These are phyloP conservation scores for Monosporozyma yasuniensis DNA, from an alignment of 805 yeast genomes.

Conservation along the genomic window DNA sequence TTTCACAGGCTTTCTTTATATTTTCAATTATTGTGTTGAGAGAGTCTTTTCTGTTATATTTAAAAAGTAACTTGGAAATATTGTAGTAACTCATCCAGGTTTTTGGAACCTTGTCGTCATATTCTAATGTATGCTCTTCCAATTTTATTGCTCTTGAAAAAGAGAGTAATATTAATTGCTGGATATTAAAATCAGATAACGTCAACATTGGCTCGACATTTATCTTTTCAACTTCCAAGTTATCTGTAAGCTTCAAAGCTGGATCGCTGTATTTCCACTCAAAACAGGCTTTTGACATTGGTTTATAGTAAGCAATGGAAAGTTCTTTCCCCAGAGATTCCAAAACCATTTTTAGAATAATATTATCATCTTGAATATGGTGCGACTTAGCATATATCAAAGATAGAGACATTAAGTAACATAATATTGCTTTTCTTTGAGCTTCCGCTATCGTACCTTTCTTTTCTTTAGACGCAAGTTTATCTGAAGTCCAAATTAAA, in stretches of 20 bases:
- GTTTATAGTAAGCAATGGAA: conserved; percentile 48
- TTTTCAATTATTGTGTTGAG: conserved; percentile 14
- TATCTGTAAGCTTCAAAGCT: conserved; percentile 12
- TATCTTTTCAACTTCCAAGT: conserved; percentile 12
- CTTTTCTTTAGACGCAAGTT: conserved; percentile 53
- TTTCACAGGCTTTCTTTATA: conserved; percentile 36
- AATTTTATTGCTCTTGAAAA: conserved; percentile 13
- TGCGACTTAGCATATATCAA: conserved; percentile 3
- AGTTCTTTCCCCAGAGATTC: conserved; percentile 21
- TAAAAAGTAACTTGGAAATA: conserved; percentile 48
- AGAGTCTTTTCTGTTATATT: conserved; percentile 31
- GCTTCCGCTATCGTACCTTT: conserved; percentile 50
- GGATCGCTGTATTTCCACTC: conserved; percentile 19
- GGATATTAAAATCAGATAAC: conserved; percentile 25
- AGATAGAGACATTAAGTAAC: conserved; percentile 58
- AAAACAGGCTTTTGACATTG: conserved; percentile 58
- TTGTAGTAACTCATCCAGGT: conserved; percentile 60
- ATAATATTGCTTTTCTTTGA: conserved; percentile 62
- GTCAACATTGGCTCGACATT: conserved; percentile 6
- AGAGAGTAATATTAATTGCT: conserved; percentile 23
- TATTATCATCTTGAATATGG: conserved; percentile 10
- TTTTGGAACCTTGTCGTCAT: not conserved
- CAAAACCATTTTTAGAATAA: conserved; percentile 12
- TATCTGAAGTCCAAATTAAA: conserved; percentile 85
- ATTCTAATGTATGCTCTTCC: not conserved